Evolutionary conservation across 352 stramenopile genomes (phyloP).

Genomic region (Aphanomyces invadans): DNA sequence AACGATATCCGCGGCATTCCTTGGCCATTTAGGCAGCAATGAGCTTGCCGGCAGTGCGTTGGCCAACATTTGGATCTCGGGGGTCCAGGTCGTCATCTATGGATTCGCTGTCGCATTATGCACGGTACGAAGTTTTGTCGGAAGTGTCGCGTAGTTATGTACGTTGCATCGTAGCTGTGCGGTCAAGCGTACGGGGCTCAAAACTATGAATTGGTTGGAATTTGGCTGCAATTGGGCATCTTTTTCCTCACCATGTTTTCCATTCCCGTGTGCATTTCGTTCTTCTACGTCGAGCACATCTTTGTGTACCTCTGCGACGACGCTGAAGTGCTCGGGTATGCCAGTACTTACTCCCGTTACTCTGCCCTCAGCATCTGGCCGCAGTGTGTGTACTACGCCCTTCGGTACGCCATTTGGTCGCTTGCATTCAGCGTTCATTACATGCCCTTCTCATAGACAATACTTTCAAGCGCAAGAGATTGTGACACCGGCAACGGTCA

Average conservation of each 20-base stretch:
- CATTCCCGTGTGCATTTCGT: slow-evolving; percentile 68
- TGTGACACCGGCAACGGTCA: slow-evolving; percentile 68
- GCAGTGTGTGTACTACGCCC: slow-evolving; percentile 56
- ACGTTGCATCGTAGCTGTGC: slow-evolving; percentile 32
- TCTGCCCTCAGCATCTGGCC: slow-evolving; percentile 57
- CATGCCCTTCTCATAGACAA: slow-evolving; percentile 26
- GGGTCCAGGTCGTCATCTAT: slow-evolving; percentile 73
- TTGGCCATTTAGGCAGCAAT: slow-evolving; percentile 63
- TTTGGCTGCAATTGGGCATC: slow-evolving; percentile 72
- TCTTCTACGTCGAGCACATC: slow-evolving; percentile 72
- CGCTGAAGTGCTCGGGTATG: slow-evolving; percentile 45
- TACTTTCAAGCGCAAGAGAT: slow-evolving; percentile 79
- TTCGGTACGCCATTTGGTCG: slow-evolving; percentile 28
- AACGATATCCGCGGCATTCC: slow-evolving; percentile 71
- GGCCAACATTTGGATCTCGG: slow-evolving; percentile 71
- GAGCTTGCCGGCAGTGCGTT: slow-evolving; percentile 64
- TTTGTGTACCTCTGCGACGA: slow-evolving; percentile 63
- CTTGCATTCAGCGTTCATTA: neutral
- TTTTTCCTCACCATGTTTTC: slow-evolving; percentile 59
- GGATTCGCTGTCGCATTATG: slow-evolving; percentile 70
- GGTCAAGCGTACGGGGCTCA: slow-evolving; percentile 70
- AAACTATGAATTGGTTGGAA: slow-evolving; percentile 66
- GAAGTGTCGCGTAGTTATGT: neutral
- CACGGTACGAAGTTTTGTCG: slow-evolving; percentile 29
- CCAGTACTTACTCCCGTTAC: slow-evolving; percentile 51